phyloP scores from a whole-genome alignment of 179 eudicot species.

The Dionaea muscipula region DNA sequence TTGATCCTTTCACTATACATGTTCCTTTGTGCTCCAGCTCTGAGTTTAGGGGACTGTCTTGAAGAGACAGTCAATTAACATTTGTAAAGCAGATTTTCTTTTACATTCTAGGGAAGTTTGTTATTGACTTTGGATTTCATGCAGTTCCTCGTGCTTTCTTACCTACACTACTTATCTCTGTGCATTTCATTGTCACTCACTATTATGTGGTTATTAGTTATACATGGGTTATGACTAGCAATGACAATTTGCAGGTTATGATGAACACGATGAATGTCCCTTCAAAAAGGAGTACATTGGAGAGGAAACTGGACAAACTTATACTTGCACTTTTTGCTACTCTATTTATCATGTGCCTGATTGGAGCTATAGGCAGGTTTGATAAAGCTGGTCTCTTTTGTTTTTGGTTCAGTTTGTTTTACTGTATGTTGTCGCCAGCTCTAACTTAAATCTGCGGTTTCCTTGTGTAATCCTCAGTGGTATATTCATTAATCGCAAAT shows the following conservation, averaged over 20 bases:
- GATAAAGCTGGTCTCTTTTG: slow-evolving; percentile 11
- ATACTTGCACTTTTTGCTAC: slow-evolving; percentile 70
- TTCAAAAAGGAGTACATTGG: slow-evolving; percentile 95
- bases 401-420: background rate
- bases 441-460: background rate
- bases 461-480: slow-evolving; percentile 44
- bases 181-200: background rate
- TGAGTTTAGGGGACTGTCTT: no score
- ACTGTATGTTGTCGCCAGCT: background rate
- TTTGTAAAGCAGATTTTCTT: no score
- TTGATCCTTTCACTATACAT: slow-evolving; percentile 3
- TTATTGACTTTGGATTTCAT: no score
- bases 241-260: slow-evolving; percentile 63
- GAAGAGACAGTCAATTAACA: no score
- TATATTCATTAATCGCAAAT: slow-evolving; percentile 50
- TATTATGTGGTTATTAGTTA: slow-evolving; percentile 1
- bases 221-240: slow-evolving; percentile 8
- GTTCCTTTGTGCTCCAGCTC: slow-evolving; percentile 5
- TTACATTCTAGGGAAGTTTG: no score
- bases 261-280: slow-evolving; percentile 99
- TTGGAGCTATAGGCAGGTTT: slow-evolving; percentile 94
- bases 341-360: slow-evolving; percentile 74
- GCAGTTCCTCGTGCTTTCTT: no score
- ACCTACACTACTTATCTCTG: background rate
- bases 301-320: slow-evolving; percentile 91